Base-by-base conservation (phyloP, 208 protist genomes). In the Porcisia deanei region DNA sequence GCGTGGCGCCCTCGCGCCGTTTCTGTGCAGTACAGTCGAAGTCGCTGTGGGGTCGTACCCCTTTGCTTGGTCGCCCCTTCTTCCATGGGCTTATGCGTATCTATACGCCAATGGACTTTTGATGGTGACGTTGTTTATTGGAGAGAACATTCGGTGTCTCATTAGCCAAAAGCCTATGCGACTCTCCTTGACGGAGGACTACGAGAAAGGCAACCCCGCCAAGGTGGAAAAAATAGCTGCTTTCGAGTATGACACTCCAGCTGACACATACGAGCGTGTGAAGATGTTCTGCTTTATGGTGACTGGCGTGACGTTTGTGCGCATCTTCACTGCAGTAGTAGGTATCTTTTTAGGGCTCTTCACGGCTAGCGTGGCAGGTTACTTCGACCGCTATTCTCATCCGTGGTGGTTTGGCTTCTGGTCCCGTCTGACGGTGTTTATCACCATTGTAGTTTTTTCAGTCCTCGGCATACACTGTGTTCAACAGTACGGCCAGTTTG, bases 221-320 rank as follows among this genome's bases (percentile, higher is more conserved):
- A 80, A 90, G 59, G 89, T 89, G 41, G 83, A 84, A 57, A 84
- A 84, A 18, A 76, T 88, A 57, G 81, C 85, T 20, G 90, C 92
- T 8, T 85, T 96, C 25, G 73, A 74, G 49, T 94, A 96, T 74
- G 90, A 94, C 72, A 96, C 90, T 2, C 90, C 92, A n/a, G 73
- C 89, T 71, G 88, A 70, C 20, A 54, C 68, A 9, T 96, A 96
- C 81, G 90, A 96, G 72, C 71, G 77, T 39, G 25, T 88, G 16
- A 97, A 97, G 57, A 72, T 91, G 9, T 37, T 76, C 30, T 91
- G 93, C 55, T 96, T 97, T 57, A 68, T 83, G 5, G 45, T 87
- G 1, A 91, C 87, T 22, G 91, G 91, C n/a, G 79, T 96, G 39
- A 66, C 88, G 7, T 85, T 93, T 68, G 49, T 97, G 10, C 88